Percentiles rank a stretch among this genome's conserved stretches.
Conservation (phyloP, 345 rosid species). For the Limnanthes douglasii region DNA sequence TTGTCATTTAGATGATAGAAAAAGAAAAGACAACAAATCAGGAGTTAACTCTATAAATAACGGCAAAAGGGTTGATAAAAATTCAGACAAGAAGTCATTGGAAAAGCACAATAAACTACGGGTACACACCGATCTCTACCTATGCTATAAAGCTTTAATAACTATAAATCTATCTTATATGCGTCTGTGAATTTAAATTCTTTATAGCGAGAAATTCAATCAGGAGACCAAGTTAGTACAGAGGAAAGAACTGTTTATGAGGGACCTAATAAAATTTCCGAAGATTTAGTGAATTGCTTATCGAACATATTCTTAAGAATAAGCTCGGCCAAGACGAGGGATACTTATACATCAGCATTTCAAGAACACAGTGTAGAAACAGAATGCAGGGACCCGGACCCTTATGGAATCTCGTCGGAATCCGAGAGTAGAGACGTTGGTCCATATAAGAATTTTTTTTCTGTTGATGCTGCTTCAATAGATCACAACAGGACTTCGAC, state of each 20-base stretch:
- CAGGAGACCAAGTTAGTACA: conserved; percentile 19
- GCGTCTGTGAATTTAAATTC: too few relatives aligned
- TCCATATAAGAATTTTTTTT: conserved; percentile 36
- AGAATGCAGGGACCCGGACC: conserved; percentile 46
- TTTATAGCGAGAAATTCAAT: conserved; percentile 26
- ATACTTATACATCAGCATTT: conserved; percentile 13
- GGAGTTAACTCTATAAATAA: conserved; percentile 16
- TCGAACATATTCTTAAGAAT: conserved; percentile 42
- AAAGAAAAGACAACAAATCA: conserved; percentile 28
- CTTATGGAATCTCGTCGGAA: conserved; percentile 36
- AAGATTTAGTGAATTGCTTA: conserved; percentile 52
- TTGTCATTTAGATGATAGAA: conserved; percentile 14
- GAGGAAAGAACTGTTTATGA: conserved; percentile 15
- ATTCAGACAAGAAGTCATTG: conserved; percentile 14
- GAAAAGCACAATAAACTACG: too few relatives aligned
- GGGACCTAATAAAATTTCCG: conserved; percentile 52
- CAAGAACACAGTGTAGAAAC: conserved; percentile 17
- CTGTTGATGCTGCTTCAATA: conserved; percentile 35
- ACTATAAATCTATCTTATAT: too few relatives aligned
- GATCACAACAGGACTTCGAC: conserved; percentile 31
- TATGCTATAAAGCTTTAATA: too few relatives aligned
- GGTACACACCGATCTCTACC: too few relatives aligned
- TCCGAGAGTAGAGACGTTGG: conserved; percentile 45
- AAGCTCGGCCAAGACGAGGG: conserved; percentile 28
- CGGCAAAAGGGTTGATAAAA: conserved; percentile 15